These are phyloP conservation scores for Ceratocystiopsis brevicomis DNA, from an alignment of 2,329 filamentous ascomycete species.

Conservation along the genomic window DNA sequence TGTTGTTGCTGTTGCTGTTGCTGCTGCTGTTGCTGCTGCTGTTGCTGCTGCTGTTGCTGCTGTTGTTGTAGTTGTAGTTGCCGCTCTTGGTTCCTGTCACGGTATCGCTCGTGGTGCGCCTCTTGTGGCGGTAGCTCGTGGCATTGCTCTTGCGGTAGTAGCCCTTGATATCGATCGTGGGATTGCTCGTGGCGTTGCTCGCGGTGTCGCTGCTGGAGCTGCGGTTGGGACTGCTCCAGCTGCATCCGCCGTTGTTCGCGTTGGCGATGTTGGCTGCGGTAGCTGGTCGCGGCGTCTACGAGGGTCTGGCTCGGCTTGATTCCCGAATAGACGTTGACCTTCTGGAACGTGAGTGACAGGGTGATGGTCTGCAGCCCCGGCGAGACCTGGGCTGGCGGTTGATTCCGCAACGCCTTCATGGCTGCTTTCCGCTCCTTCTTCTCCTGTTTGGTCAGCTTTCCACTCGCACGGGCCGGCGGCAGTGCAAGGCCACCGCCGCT, in stretches of 20 bases:
- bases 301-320: slow-evolving; percentile 65
- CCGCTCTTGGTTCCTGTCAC: no score
- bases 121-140: no score
- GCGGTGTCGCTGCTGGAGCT: slow-evolving; percentile 1
- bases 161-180: background rate
- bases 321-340: slow-evolving; percentile 67
- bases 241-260: slow-evolving; percentile 1
- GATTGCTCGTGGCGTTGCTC: background rate
- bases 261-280: slow-evolving; percentile 2
- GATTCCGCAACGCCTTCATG: slow-evolving; percentile 15
- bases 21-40: background rate
- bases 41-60: background rate
- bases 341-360: slow-evolving; percentile 57
- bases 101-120: no score
- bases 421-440: slow-evolving; percentile 6
- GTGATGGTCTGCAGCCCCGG: slow-evolving; percentile 48
- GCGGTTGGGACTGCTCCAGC: background rate
- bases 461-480: background rate
- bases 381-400: no score
- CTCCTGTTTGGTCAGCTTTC: background rate
- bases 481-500: background rate
- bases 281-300: slow-evolving; percentile 36
- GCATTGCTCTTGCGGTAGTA: no score
- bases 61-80: background rate
- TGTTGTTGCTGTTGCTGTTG: slow-evolving; percentile 4